Base-by-base conservation (phyloP, 257 asterid genomes). In the Nicotiana tabacum region DNA sequence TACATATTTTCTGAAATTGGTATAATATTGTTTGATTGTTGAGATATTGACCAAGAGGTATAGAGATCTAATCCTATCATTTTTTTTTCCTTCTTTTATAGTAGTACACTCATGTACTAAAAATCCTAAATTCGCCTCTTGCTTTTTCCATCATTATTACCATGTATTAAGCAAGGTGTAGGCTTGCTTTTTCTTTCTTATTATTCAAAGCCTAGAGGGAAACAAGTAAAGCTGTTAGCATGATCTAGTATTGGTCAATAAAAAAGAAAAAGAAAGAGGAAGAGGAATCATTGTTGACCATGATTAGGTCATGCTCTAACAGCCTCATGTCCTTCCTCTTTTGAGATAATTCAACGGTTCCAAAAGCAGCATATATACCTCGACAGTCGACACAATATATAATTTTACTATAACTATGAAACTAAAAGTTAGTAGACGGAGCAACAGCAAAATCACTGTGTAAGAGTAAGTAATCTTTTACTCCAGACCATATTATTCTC, bases 301-400 rank as follows among this genome's bases (percentile, higher is more conserved):
- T 86, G 61, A 93, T 85, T 95, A 91, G 96, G 97, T 93, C 97
- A 95, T 93, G 97, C 95, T 90, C 89, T 86, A 92, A 89, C 98
- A 92, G 97, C 98, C 90, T 93, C 98, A 95, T 95, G 8, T 93
- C 86, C 90, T 93, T 95, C 95, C 96, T 85, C 88, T 87, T 86
- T 85, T 89, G 86, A 81, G 91, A 88, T 35, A 35, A 35, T 86
- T 77, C 81, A 77, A 51, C 81, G 18, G 9, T 51, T 77, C 48
- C 53, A 51, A 30, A 57, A 30, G 30, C 66, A n/a, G 30, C 66
- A n/a, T n/a, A 39, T 37, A 39, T 39, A 69, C 33, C 77, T 69
- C n/a, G 17, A 69, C 78, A 72, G 33, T 69, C 11, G 17, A 69
- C 78, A 72, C 57, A 18, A 57, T 16, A 57, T 33, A 67, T 66